Percentiles rank a stretch among this genome's conserved stretches.
phyloP scores from a whole-genome alignment of 2,329 filamentous ascomycete genomes.

The Arthroderma uncinatum region DNA sequence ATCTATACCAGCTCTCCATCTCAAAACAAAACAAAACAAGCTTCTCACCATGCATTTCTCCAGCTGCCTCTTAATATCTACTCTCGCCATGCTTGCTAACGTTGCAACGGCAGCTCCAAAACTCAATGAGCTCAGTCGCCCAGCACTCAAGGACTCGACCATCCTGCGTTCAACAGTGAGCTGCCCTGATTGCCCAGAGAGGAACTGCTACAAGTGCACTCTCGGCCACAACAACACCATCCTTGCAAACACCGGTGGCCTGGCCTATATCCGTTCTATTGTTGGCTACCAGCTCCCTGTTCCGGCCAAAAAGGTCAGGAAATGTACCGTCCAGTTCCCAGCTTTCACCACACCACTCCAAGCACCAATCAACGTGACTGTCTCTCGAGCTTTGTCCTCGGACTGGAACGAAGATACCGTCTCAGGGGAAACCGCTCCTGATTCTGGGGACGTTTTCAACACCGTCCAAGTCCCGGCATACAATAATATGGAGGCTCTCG shows the following conservation, averaged over 20 bases:
- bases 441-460: neutral
- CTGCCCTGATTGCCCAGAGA: constrained; percentile 5
- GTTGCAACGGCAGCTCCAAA: neutral
- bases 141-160: constrained; percentile 5
- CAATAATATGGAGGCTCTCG: neutral
- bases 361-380: neutral
- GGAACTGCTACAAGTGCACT: constrained; percentile 7
- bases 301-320: neutral
- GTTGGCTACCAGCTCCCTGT: constrained; percentile 6
- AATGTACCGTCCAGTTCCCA: constrained; percentile 8
- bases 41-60: neutral
- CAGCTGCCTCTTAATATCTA: neutral
- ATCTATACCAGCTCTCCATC: neutral
- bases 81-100: neutral
- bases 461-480: neutral
- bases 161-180: constrained; percentile 1
- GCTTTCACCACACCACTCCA: neutral
- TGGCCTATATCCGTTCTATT: neutral
- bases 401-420: constrained; percentile 6
- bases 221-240: constrained; percentile 2
- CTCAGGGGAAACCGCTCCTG: neutral
- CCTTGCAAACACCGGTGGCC: neutral
- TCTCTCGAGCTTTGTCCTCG: neutral
- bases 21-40: neutral
- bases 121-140: neutral